Conservation (phyloP, 495 filamentous ascomycete genomes). For the Penicillium roqueforti region DNA sequence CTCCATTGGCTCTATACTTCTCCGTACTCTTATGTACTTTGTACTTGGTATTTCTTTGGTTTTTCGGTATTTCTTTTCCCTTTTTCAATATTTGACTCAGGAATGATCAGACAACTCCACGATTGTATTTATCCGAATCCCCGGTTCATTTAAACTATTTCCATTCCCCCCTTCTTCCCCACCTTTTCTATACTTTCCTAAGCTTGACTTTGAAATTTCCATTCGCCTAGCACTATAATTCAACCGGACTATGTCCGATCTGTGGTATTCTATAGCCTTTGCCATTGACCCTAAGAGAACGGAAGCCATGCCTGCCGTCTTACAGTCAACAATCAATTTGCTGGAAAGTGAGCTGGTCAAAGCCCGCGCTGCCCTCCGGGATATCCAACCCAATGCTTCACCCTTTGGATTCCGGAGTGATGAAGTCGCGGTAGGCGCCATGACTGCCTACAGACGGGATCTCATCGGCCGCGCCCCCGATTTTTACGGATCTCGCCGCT, state of each 20-base stretch:
- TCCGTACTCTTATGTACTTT: no score
- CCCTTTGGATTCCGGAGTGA: constrained; percentile 28
- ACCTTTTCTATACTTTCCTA: not conserved
- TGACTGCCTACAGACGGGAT: constrained; percentile 41
- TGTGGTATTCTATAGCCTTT: constrained; percentile 36
- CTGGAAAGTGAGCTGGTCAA: constrained; percentile 44
- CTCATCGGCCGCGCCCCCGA: constrained; percentile 40
- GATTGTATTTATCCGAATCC: no score
- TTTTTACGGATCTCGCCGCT: constrained; percentile 39
- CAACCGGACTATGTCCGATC: constrained; percentile 33
- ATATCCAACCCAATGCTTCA: constrained; percentile 38
- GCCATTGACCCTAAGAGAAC: constrained; percentile 31
- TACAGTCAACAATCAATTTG: constrained; percentile 44
- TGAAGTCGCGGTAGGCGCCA: constrained; percentile 39
- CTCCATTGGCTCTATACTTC: constrained; percentile 28
- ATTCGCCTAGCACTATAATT: not conserved
- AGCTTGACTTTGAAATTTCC: no score
- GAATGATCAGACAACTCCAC: not conserved
- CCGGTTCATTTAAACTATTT: constrained; percentile 1
- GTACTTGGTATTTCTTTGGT: no score
- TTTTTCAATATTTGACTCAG: not conserved
- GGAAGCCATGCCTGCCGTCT: constrained; percentile 39
- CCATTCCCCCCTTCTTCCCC: not conserved
- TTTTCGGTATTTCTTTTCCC: not conserved
- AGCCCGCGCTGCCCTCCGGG: constrained; percentile 40